Evolutionary conservation across 371 early-diverging fungal species (phyloP).

Genomic region (Amoeboradix gromovi): DNA sequence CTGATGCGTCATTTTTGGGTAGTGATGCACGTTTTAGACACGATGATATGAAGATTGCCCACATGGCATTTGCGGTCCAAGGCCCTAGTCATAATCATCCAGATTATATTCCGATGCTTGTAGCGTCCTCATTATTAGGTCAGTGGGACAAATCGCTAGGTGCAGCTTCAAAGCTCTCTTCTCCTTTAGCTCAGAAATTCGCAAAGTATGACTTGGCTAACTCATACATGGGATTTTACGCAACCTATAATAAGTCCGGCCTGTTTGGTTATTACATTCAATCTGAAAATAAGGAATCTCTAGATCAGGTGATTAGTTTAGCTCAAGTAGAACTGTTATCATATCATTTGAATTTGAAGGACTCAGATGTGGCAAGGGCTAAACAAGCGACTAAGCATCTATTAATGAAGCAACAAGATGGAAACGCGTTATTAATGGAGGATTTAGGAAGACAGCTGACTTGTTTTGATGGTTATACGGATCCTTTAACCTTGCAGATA

Average conservation of each 20-base stretch:
- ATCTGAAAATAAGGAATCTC: slow-evolving; percentile 17
- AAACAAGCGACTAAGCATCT: neutral
- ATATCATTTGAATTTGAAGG: neutral
- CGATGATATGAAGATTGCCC: slow-evolving; percentile 26
- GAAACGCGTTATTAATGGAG: slow-evolving; percentile 70
- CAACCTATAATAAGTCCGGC: slow-evolving; percentile 88
- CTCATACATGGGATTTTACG: slow-evolving; percentile 90
- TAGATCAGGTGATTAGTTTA: neutral
- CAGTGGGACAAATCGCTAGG: slow-evolving; percentile 80
- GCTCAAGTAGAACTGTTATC: neutral
- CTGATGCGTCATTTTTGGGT: slow-evolving; percentile 46
- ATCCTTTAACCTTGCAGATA: slow-evolving; percentile 45
- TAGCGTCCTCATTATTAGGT: slow-evolving; percentile 74
- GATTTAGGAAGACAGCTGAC: slow-evolving; percentile 88
- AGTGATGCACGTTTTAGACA: slow-evolving; percentile 49
- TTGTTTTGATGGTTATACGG: slow-evolving; percentile 55
- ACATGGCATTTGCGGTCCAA: slow-evolving; percentile 83
- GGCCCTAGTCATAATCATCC: slow-evolving; percentile 76
- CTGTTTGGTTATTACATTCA: slow-evolving; percentile 80
- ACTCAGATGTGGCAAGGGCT: neutral
- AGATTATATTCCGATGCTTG: slow-evolving; percentile 75
- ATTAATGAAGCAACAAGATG: slow-evolving; percentile 91
- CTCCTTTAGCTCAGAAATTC: slow-evolving; percentile 50
- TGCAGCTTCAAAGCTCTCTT: slow-evolving; percentile 45
- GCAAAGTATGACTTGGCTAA: slow-evolving; percentile 60